phyloP scores from a whole-genome alignment of 805 yeast species.

The Hagleromyces aurorensis region DNA sequence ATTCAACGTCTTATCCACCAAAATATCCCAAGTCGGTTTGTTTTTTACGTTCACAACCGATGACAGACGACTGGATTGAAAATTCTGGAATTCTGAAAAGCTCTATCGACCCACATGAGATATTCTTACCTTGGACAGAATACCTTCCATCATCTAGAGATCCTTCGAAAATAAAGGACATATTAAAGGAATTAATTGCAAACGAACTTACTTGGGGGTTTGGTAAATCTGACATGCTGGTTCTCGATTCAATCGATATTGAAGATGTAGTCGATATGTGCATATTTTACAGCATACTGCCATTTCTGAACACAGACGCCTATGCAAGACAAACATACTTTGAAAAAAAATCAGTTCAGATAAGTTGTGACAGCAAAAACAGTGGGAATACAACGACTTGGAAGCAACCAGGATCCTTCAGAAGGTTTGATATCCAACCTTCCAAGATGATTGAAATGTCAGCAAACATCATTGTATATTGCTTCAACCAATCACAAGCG shows the following conservation, averaged over 20 bases:
- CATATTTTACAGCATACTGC: conserved; percentile 27
- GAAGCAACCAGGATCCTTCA: conserved; percentile 59
- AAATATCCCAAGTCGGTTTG: conserved; percentile 39
- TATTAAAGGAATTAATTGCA: conserved; percentile 9
- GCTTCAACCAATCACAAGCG: conserved; percentile 39
- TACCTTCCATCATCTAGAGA: conserved; percentile 32
- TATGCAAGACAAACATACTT: conserved; percentile 16
- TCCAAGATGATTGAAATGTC: conserved; percentile 62
- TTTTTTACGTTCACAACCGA: conserved; percentile 26
- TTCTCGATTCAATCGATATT: conserved; percentile 27
- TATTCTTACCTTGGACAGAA: conserved; percentile 42
- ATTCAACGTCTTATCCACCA: conserved; percentile 48
- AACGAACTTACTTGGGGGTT: conserved; percentile 5
- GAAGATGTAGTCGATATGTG: conserved; percentile 13
- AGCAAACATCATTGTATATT: conserved; percentile 72
- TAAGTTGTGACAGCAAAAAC: too few relatives aligned
- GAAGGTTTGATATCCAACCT: conserved; percentile 82
- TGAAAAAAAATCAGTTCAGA: conserved; percentile 4
- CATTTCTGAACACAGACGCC: conserved; percentile 39
- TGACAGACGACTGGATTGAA: conserved; percentile 11
- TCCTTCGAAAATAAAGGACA: conserved; percentile 11
- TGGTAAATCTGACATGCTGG: too few relatives aligned
- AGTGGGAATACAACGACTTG: conserved; percentile 5
- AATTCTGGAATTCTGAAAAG: conserved; percentile 44
- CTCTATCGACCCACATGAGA: conserved; percentile 45